These are phyloP conservation scores for Excoecaria agallocha DNA, from an alignment of 345 rosid genomes.

Conservation along the genomic window DNA sequence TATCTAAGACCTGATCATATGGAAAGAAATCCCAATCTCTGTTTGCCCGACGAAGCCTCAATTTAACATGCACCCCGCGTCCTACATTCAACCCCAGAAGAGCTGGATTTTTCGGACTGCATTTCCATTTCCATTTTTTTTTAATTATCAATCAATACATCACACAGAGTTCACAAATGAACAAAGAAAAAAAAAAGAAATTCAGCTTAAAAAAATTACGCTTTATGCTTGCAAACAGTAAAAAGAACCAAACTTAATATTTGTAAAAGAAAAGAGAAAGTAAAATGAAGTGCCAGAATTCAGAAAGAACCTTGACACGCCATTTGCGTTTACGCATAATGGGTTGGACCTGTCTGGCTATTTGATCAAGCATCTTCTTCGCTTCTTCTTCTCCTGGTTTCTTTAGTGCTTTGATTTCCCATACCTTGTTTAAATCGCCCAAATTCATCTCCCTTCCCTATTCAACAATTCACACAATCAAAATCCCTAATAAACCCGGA, in stretches of 20 bases:
- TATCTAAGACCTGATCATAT: conserved; percentile 69
- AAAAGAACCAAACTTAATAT: background rate
- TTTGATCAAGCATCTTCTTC: conserved; percentile 50
- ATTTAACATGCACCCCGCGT: conserved; percentile 62
- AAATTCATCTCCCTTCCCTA: conserved; percentile 9
- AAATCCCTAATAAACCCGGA: conserved; percentile 2
- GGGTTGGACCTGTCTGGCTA: conserved; percentile 64
- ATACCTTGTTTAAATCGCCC: conserved; percentile 61
- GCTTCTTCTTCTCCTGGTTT: conserved; percentile 73
- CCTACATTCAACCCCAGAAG: conserved; percentile 81
- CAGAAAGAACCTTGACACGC: conserved; percentile 53
- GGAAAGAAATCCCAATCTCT: conserved; percentile 64
- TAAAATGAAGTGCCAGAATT: conserved; percentile 30
- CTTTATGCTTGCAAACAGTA: background rate
- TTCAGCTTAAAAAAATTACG: background rate
- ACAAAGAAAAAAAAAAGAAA: background rate
- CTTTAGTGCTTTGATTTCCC: conserved; percentile 72
- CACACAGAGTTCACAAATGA: background rate
- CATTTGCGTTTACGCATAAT: conserved; percentile 54
- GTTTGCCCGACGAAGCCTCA: conserved; percentile 73
- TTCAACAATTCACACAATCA: background rate
- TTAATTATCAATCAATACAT: background rate
- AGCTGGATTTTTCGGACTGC: conserved; percentile 64
- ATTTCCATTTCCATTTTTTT: background rate
- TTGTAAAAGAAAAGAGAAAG: background rate